These are phyloP conservation scores for Solanum medicagineum DNA, from an alignment of 257 asterid genomes.

Conservation along the genomic window DNA sequence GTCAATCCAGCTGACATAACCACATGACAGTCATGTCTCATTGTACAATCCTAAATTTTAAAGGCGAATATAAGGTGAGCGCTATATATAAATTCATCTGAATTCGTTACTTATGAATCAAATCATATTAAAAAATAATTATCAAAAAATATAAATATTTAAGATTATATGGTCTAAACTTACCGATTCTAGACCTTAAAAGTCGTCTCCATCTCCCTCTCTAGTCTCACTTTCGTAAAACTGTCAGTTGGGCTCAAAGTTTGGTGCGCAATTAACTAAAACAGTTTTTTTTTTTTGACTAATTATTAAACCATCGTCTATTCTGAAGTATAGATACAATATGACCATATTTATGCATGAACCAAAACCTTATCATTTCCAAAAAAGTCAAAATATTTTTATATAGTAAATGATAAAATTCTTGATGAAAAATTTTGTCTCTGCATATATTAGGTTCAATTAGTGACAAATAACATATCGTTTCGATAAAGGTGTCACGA, in stretches of 20 bases:
- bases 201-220: background rate
- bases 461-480: background rate
- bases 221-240: background rate
- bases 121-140: background rate
- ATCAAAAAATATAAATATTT: background rate
- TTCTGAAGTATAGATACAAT: background rate
- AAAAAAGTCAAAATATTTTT: no score
- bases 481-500: background rate
- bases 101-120: background rate
- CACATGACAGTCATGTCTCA: conserved; percentile 6
- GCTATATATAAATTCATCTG: background rate
- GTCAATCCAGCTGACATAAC: background rate
- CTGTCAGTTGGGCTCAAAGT: background rate
- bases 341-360: background rate
- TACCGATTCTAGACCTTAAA: background rate
- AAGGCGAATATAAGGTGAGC: background rate
- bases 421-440: background rate
- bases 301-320: background rate
- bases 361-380: background rate
- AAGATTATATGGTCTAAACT: background rate
- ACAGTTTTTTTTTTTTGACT: no score
- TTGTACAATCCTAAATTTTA: background rate
- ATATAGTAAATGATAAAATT: background rate
- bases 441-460: background rate
- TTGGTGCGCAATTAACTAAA: background rate